Conservation (phyloP, 257 asterid species). For the Linderniella brevidens region DNA sequence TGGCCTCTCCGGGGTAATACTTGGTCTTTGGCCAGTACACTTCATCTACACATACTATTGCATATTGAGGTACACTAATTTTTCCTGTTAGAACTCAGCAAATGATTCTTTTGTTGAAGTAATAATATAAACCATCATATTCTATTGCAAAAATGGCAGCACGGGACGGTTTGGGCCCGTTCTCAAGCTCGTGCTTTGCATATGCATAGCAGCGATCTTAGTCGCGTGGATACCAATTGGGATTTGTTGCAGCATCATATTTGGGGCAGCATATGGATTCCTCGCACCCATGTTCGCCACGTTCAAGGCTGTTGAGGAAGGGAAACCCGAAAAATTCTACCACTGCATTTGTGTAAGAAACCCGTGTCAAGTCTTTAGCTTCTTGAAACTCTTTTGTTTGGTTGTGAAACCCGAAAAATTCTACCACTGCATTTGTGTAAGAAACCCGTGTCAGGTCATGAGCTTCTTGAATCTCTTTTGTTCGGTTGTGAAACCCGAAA, state of each 20-base stretch:
- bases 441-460: conserved; percentile 11
- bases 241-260: conserved; percentile 29
- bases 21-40: conserved; percentile 78
- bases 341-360: conserved; percentile 63
- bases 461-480: neutral
- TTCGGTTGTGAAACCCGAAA: conserved; percentile 42
- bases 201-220: conserved; percentile 24
- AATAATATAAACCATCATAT: conserved; percentile 1
- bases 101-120: conserved; percentile 1
- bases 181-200: conserved; percentile 45
- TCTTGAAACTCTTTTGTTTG: neutral
- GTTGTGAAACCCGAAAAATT: conserved; percentile 38
- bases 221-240: conserved; percentile 53
- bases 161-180: conserved; percentile 60
- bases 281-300: conserved; percentile 78
- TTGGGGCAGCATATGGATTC: conserved; percentile 72
- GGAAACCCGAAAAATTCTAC: conserved; percentile 37
- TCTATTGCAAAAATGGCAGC: conserved; percentile 29
- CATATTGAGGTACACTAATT: conserved; percentile 42
- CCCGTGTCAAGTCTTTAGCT: neutral
- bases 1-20: conserved; percentile 47
- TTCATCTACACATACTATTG: conserved; percentile 52
- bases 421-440: conserved; percentile 58
- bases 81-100: conserved; percentile 2
- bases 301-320: conserved; percentile 68